Evolutionary conservation across 106 monocot genomes (phyloP), one percentile per base, ranked within the genome.

Genomic region (Gastrodia elata): DNA sequence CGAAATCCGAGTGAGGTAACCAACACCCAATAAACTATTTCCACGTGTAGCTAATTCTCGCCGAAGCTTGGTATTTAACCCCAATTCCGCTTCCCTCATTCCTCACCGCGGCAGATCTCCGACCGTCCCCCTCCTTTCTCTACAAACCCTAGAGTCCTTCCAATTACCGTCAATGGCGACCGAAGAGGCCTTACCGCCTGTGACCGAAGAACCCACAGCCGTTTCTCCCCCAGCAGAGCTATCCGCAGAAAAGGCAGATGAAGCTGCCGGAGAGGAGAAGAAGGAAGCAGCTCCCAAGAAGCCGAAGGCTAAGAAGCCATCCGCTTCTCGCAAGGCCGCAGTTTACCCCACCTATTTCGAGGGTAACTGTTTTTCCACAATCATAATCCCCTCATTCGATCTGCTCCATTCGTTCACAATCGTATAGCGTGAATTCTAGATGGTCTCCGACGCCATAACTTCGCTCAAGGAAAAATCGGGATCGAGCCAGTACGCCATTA

Each of bases 401-500:
- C 48, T 57, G 65, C 37, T 71, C 33, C 6, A 20, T n/a, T 37
- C 75, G 3, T 4, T 76, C 0, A 10, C 27, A 70, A 64, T 64
- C n/a, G n/a, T n/a, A n/a, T n/a, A 25, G 28, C 28, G 41, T 27
- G 40, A 68, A 46, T 34, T 34, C 22, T 67, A 94, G 94, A 94
- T 94, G 94, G 76, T 94, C 22, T 73, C 38, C 16, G 91, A 91
- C 69, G 91, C 94, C 68, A 83, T 94, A 38, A 18, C 68, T 0
- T 34, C 86, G 5, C 55, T 94, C 57, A 94, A 94, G 83, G 94
- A 94, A 82, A 80, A 82, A 72, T 83, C 87, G 2, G 94, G 94
- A 14, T 94, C 94, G 36, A 94, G 94, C 84, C 81, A 82, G 61
- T 74, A 84, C 73, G 91, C 94, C 32, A 94, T 94, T 41, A 71